Base-by-base conservation (phyloP, 1,284 basidiomycete species). In the Anthracocystis walkeri region DNA sequence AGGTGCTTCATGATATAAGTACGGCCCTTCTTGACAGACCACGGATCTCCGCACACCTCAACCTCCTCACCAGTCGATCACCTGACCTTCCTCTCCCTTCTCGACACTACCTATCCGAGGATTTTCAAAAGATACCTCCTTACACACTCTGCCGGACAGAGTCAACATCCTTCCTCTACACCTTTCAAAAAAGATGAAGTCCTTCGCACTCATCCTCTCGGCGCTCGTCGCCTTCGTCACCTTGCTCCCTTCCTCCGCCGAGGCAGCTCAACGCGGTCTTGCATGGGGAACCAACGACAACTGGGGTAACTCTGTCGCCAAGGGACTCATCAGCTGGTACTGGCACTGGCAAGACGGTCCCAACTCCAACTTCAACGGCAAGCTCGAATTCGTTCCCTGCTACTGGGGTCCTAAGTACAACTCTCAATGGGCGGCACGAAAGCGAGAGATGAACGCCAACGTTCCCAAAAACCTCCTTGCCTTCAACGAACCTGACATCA, bases 301-400 rank as follows among this genome's bases (percentile, higher is more conserved):
- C 41, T 81, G 76, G 73, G 78, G 80, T 2, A 33, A 21, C 44
- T 58, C 45, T 20, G 61, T 84, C 52, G 72, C 74, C 42, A 73
- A 77, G 40, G 81, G 75, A 35, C 65, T 73, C 45, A 61, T 83
- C 48, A 52, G 56, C 12, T 83, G 81, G 80, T 83, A 83, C 62
- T 80, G 81, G 69, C 82, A 84, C 75, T 84, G 82, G 82, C 74
- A 84, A 59, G 70, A 72, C 21, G 82, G 76, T 20, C 58, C 64
- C 23, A 64, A 58, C 53, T 45, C 58, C 14, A 48, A 59, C 6
- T 70, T 82, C 45, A 33, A 58, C 20, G 59, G 58, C 48, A 61
- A 68, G n/a, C 64, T 78, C 48, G 80, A 84, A 40, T 84, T 72
- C 44, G 80, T 84, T 0, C 82, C 82, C 10, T 82, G 70, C 61